Base-by-base conservation (phyloP, 2,329 filamentous ascomycete genomes). In the Claviceps arundinis region DNA sequence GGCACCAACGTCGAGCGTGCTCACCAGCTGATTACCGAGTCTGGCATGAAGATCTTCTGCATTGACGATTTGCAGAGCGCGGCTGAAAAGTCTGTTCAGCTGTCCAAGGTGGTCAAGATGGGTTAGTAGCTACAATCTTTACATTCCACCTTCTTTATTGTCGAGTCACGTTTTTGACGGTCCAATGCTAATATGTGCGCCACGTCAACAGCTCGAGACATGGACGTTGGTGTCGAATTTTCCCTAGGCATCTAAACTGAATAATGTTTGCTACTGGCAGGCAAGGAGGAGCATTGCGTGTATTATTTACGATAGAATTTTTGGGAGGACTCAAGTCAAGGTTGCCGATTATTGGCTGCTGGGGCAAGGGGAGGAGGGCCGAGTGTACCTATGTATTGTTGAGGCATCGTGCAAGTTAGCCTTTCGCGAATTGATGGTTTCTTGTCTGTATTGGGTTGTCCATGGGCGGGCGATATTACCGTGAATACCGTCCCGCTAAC, bases 71-170 rank as follows among this genome's bases (percentile, higher is more conserved):
- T 98, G 64, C 93, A 98, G 75, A 93, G 75, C 67, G 93, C 93
- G 43, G 93, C 93, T 58, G 93, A 97, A 81, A 97, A 95, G 80
- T 87, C 90, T 34, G 93, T 98, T 59, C 91, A 98, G 73, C 91
- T 98, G 72, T 96, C 89, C 64, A 97, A 96, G 82, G 87, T 98
- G 61, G 93, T 98, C 64, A 97, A 97, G 84, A 87, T 95, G 84
- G 88, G 84, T 87, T 74, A 76, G 84, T 79, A 7, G 17, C 11
- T 24, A 26, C 19, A 17, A 5, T 26, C 5, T 30, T 30, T 45
- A 8, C n/a, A n/a, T 30, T 11, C 4, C 24, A 40, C n/a, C 3
- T 30, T 45, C 22, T 22, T 24, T 44, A 19, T 44, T 44, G 19
- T 17, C 13, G 22, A 22, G 26, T 11, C 26, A 22, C 48, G 9